phyloP scores from a whole-genome alignment of 2,329 filamentous ascomycete genomes.

The Curvularia spicifera region DNA sequence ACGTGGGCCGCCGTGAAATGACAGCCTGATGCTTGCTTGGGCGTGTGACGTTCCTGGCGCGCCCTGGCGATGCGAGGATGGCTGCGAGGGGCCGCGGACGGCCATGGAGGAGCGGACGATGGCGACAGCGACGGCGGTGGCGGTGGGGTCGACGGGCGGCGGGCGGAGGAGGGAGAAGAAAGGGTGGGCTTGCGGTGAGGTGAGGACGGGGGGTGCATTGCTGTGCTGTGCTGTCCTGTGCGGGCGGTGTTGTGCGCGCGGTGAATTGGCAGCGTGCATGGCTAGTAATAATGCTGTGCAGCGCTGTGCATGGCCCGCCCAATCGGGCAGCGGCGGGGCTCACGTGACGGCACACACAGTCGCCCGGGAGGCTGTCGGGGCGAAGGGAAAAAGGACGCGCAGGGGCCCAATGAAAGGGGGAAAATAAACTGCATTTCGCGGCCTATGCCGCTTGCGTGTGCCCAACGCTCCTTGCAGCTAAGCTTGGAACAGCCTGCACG shows the following conservation, averaged over 20 bases:
- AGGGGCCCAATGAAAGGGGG: slow-evolving; percentile 20
- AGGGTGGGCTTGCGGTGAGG: slow-evolving; percentile 11
- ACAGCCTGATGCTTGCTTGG: slow-evolving; percentile 28
- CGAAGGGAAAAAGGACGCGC: slow-evolving; percentile 3
- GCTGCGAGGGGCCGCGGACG: not conserved
- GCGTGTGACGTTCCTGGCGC: slow-evolving; percentile 18
- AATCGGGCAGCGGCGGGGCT: not conserved
- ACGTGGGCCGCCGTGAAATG: slow-evolving; percentile 26
- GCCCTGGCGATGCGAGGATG: slow-evolving; percentile 1
- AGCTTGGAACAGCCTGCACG: slow-evolving; percentile 25
- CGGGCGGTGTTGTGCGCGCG: slow-evolving; percentile 10
- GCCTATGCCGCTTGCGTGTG: slow-evolving; percentile 17
- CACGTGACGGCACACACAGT: slow-evolving; percentile 23
- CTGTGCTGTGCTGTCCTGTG: slow-evolving; percentile 2
- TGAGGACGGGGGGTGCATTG: not conserved
- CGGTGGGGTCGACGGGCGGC: not conserved
- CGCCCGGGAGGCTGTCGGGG: not conserved
- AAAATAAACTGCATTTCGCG: slow-evolving; percentile 28
- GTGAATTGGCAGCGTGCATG: slow-evolving; percentile 12
- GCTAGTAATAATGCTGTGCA: no score
- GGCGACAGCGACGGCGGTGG: not conserved
- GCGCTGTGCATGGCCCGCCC: slow-evolving; percentile 19
- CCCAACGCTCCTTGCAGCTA: slow-evolving; percentile 30
- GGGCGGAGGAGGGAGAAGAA: not conserved
- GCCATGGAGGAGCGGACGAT: not conserved